A percentile compares a stretch with the other conserved stretches of the same genome.
Conservation (phyloP, 306 rosid genomes). For the Lupinus albus region DNA sequence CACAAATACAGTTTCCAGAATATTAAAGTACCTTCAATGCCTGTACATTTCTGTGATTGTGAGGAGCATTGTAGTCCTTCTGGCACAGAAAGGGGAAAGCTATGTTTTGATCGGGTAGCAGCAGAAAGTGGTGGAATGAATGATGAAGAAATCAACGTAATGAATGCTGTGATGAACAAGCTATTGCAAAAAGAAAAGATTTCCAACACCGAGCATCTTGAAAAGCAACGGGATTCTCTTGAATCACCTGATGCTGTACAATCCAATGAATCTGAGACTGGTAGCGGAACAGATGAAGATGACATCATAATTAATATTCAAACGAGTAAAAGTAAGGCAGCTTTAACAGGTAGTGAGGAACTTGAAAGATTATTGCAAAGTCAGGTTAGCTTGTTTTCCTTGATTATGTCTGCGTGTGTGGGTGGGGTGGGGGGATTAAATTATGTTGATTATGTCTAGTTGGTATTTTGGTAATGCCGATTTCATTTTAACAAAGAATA, state of each 20-base stretch:
- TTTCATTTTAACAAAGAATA: conserved; percentile 13
- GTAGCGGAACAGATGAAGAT: conserved; percentile 62
- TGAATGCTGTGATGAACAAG: conserved; percentile 75
- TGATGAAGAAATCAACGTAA: conserved; percentile 66
- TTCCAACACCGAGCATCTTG: conserved; percentile 33
- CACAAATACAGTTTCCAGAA: conserved; percentile 91
- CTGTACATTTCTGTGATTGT: conserved; percentile 87
- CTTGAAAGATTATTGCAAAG: conserved; percentile 47
- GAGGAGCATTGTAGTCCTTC: conserved; percentile 71
- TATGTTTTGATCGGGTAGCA: conserved; percentile 32
- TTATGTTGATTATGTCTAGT: conserved; percentile 39
- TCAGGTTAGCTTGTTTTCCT: conserved; percentile 43
- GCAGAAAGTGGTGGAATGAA: conserved; percentile 56
- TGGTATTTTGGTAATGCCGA: not conserved
- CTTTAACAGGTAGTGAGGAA: conserved; percentile 41
- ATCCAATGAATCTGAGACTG: conserved; percentile 49
- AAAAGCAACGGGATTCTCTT: conserved; percentile 34
- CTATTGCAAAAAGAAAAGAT: conserved; percentile 56
- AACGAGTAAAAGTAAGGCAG: conserved; percentile 41
- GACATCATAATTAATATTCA: conserved; percentile 68
- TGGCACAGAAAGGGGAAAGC: conserved; percentile 38
- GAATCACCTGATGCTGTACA: conserved; percentile 38
- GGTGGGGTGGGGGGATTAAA: conserved; percentile 5
- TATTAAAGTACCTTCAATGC: conserved; percentile 67
- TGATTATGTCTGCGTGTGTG: not conserved